Evolutionary conservation across 257 asterid species (phyloP), one percentile per base, ranked within the genome.

Genomic region (Solanum sejunctum): DNA sequence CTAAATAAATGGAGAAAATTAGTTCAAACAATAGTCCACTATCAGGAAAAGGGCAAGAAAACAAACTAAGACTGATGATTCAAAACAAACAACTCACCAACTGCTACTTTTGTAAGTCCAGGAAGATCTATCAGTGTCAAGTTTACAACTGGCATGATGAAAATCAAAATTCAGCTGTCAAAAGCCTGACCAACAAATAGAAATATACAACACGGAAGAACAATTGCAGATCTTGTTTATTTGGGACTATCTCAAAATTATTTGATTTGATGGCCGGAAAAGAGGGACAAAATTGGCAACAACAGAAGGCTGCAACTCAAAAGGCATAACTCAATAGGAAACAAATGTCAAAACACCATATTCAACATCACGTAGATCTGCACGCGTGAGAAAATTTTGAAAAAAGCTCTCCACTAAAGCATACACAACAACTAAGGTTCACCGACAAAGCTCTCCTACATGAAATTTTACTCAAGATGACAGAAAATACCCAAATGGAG

Each of bases 121-220:
- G 98, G 99, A 90, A 97, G 99, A 92, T 97, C 98, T 60, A 97
- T 90, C 88, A 97, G 87, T 47, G 99, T 95, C 93, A 97, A 93
- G 87, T 97, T 93, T 86, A 97, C 99, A 72, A 97, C 99, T 97
- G 97, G 90, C 89, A 89, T 43, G 82, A 87, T 61, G 41, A 58
- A 54, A 69, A 67, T 47, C 61, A 52, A 78, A 78, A 26, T 51
- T 78, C 36, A 52, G 64, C 23, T 26, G 26, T 58, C 85, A 88
- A 82, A 88, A 63, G 47, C 70, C 81, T 20, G 79, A 85, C 86
- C 86, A 72, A 85, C 80, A 49, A 89, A 78, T 83, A 58, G 80
- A 75, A 26, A 84, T 28, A 12, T 26, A 21, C 55, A 58, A 23
- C n/a, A 10, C 8, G n/a, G 64, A 85, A 28, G 72, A 83, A 81